Evolutionary conservation across 768 basidiomycete species (phyloP), one percentile per base, ranked within the genome.

Genomic region (Termitomyces sp.): DNA sequence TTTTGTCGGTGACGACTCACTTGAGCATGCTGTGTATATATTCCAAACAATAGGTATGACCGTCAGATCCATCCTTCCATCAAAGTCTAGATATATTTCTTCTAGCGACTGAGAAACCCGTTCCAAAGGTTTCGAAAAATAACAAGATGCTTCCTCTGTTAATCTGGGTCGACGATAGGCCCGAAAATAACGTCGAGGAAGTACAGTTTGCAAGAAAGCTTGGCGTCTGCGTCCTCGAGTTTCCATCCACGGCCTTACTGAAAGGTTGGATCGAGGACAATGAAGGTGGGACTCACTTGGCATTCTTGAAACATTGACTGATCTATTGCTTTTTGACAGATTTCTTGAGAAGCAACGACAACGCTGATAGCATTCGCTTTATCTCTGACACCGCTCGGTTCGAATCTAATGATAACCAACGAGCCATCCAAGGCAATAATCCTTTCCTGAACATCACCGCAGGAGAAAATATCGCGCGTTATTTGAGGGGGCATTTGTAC

Each of bases 251-350:
- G 0, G 48, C 59, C 18, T 53, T 66, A 8, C 63, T 63, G 3
- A 71, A 69, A 54, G 55, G 58, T 2, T 71, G 70, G 70, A 61
- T 71, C 1, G 59, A 60, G 28, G 61, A 65, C 24, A 69, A 69
- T 39, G 55, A 66, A 58, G 60, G 68, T 69, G 26, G 56, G 12
- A 49, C n/a, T 31, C 2, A 33, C n/a, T 7, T 29, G n/a, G 48
- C 26, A 48, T 37, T 10, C 36, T 41, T 20, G 28, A 16, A 13
- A 10, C 15, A 42, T 46, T 18, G 7, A 15, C 5, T 34, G 39
- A 50, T 54, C 7, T 8, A 52, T 15, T 18, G 9, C 4, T 48
- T 57, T n/a, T 8, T 41, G 28, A 50, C 47, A 67, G 66, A 60
- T 26, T 61, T 67, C 24, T 47, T 67, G 7, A 56, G 59, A 9